These are phyloP conservation scores for Sodiomyces alkalinus DNA, from an alignment of 2,329 filamentous ascomycete species.

Conservation along the genomic window DNA sequence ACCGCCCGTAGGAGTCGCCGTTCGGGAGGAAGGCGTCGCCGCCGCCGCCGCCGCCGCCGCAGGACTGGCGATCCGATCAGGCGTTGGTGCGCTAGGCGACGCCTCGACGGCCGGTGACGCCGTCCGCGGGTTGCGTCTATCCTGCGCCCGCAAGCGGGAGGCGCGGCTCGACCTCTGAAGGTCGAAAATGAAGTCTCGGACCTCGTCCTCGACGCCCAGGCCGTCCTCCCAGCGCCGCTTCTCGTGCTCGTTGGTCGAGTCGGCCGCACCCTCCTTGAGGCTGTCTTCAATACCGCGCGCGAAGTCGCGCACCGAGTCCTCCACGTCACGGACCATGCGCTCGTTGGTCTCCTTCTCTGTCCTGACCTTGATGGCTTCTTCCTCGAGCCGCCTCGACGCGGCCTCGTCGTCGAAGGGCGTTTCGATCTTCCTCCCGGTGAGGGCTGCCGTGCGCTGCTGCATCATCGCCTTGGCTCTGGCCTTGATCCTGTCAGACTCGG, in stretches of 20 bases:
- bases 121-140: constrained; percentile 32
- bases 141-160: constrained; percentile 49
- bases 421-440: constrained; percentile 72
- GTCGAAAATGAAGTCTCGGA: constrained; percentile 96
- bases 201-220: constrained; percentile 88
- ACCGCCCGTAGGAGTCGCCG: constrained; percentile 39
- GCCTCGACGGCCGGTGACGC: constrained; percentile 24
- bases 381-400: constrained; percentile 72
- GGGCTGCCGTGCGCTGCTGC: constrained; percentile 87
- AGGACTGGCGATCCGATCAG: constrained; percentile 16
- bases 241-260: constrained; percentile 74
- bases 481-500: constrained; percentile 87
- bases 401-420: constrained; percentile 55
- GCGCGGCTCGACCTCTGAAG: constrained; percentile 75
- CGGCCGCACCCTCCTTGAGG: constrained; percentile 66
- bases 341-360: constrained; percentile 89
- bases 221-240: constrained; percentile 89
- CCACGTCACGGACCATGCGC: constrained; percentile 89
- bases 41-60: constrained; percentile 30
- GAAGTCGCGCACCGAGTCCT: constrained; percentile 88
- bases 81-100: constrained; percentile 9
- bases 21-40: no score
- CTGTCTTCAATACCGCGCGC: constrained; percentile 70
- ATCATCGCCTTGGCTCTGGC: constrained; percentile 95
- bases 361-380: constrained; percentile 67